These are phyloP conservation scores for Symbiotaphrina buchneri DNA, from an alignment of 495 filamentous ascomycete species.

Conservation along the genomic window DNA sequence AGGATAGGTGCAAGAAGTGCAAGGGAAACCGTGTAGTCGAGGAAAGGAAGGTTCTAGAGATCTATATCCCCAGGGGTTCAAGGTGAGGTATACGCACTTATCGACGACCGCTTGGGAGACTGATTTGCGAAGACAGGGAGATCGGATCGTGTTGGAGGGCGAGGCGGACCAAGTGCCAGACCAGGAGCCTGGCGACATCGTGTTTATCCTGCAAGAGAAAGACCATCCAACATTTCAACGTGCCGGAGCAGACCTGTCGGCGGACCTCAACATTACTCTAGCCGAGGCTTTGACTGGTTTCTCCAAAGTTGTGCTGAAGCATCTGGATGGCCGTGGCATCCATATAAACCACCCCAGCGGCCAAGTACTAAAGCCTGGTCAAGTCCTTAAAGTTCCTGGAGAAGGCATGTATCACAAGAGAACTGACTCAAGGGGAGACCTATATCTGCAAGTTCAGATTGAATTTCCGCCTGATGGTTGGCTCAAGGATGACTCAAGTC, in stretches of 20 bases:
- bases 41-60: slow-evolving; percentile 79
- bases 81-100: slow-evolving; percentile 17
- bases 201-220: slow-evolving; percentile 68
- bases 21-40: slow-evolving; percentile 66
- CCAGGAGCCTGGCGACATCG: slow-evolving; percentile 76
- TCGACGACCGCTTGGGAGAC: neutral
- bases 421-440: slow-evolving; percentile 60
- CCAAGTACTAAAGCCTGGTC: slow-evolving; percentile 52
- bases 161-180: slow-evolving; percentile 90
- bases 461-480: slow-evolving; percentile 76
- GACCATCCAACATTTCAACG: slow-evolving; percentile 62
- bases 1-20: slow-evolving; percentile 96
- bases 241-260: slow-evolving; percentile 62
- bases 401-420: slow-evolving; percentile 92
- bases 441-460: slow-evolving; percentile 70
- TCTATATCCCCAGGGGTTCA: slow-evolving; percentile 84
- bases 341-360: slow-evolving; percentile 52
- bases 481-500: slow-evolving; percentile 35
- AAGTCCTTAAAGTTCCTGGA: slow-evolving; percentile 61
- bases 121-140: slow-evolving; percentile 37
- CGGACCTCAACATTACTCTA: slow-evolving; percentile 56
- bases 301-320: slow-evolving; percentile 71
- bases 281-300: slow-evolving; percentile 77
- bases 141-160: slow-evolving; percentile 73
- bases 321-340: slow-evolving; percentile 86